A percentile compares a stretch with the other conserved stretches of the same genome.
phyloP scores from a whole-genome alignment of 768 basidiomycete species.

The Pleurotus tuoliensis region DNA sequence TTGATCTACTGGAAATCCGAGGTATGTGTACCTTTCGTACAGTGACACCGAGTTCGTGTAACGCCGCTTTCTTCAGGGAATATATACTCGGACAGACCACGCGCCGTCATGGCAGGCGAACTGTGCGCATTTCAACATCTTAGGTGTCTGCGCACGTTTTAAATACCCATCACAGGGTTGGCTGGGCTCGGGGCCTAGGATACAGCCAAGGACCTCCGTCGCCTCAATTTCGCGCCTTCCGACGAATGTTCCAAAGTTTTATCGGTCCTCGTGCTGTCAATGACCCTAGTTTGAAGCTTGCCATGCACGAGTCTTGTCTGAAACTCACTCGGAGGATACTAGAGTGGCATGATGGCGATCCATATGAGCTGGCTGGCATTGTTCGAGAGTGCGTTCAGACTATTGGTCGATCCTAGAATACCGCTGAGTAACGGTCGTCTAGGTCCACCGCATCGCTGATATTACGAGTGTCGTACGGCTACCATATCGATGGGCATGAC shows the following conservation, averaged over 20 bases:
- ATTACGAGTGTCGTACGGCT: conserved; percentile 21
- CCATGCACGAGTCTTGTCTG: background rate
- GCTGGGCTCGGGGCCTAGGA: conserved; percentile 6
- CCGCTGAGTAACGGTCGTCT: background rate
- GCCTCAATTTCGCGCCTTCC: conserved; percentile 2
- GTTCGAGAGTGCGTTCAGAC: background rate
- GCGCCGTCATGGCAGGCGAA: conserved; percentile 4
- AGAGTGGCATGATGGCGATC: background rate
- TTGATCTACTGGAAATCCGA: background rate
- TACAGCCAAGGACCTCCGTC: conserved; percentile 2
- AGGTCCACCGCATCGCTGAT: conserved; percentile 21
- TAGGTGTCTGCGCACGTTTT: background rate
- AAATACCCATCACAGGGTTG: background rate
- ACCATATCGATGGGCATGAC: conserved; percentile 13
- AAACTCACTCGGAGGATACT: background rate
- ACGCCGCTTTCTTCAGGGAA: background rate
- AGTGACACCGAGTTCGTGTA: background rate
- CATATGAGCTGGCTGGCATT: background rate
- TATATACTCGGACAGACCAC: conserved; percentile 4
- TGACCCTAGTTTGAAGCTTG: background rate
- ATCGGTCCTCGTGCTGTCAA: conserved; percentile 1
- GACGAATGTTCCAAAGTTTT: background rate
- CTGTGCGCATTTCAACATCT: background rate
- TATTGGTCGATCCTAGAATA: background rate
- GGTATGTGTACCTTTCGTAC: background rate